These are phyloP conservation scores for Daldinia concentrica DNA, from an alignment of 495 filamentous ascomycete species.

Conservation along the genomic window DNA sequence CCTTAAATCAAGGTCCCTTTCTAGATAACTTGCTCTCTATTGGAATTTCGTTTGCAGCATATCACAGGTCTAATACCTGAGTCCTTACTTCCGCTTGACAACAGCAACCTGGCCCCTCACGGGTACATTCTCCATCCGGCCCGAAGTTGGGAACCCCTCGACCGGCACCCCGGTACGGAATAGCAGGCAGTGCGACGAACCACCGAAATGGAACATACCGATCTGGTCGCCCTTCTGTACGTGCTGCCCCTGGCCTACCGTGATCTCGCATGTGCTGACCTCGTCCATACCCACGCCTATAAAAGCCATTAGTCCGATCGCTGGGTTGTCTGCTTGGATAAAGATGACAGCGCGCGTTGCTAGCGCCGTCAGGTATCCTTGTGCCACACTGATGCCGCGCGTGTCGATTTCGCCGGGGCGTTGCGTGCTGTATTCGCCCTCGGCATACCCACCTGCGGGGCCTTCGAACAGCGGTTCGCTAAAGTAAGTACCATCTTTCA, in stretches of 20 bases:
- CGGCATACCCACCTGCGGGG: slow-evolving; percentile 26
- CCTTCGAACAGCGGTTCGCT: slow-evolving; percentile 68
- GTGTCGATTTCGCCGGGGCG: slow-evolving; percentile 44
- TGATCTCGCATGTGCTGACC: slow-evolving; percentile 73
- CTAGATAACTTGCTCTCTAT: background rate
- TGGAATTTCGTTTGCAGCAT: too few species aligned
- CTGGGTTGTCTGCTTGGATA: slow-evolving; percentile 71
- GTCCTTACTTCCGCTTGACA: slow-evolving; percentile 42
- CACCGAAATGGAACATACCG: slow-evolving; percentile 81
- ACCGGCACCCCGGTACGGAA: slow-evolving; percentile 60
- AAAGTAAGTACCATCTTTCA: slow-evolving; percentile 74
- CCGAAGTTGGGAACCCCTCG: slow-evolving; percentile 59
- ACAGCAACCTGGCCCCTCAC: slow-evolving; percentile 63
- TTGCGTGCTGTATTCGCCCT: slow-evolving; percentile 41
- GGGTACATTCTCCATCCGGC: slow-evolving; percentile 63
- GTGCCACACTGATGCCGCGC: slow-evolving; percentile 52
- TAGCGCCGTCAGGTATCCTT: slow-evolving; percentile 68
- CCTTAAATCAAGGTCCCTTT: background rate
- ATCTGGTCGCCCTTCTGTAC: slow-evolving; percentile 72
- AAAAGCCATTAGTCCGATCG: slow-evolving; percentile 72
- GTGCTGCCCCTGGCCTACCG: slow-evolving; percentile 66
- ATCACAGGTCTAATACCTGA: background rate
- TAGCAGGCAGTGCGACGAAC: slow-evolving; percentile 69
- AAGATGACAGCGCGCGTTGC: slow-evolving; percentile 71
- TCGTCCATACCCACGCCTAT: slow-evolving; percentile 77